These are phyloP conservation scores for Sergeia podlipaevii DNA, from an alignment of 208 protist species.

Conservation along the genomic window DNA sequence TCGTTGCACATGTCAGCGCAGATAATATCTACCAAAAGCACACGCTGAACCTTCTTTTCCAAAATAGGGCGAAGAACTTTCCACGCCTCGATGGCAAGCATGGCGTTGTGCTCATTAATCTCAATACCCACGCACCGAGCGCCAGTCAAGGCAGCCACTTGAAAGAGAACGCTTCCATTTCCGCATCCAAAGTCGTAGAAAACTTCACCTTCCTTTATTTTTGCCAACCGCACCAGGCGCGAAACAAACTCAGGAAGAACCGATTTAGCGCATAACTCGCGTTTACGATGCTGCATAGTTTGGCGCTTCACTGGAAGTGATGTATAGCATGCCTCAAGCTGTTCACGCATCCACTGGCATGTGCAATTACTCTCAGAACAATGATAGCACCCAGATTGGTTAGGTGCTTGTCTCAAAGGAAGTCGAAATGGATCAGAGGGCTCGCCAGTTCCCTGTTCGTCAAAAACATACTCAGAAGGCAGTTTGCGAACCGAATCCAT, in stretches of 20 bases:
- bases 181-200: conserved; percentile 86
- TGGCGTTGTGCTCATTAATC: conserved; percentile 61
- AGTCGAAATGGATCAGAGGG: conserved; percentile 42
- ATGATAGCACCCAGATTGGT: conserved; percentile 47
- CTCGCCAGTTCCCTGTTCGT: conserved; percentile 34
- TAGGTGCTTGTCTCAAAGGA: conserved; percentile 36
- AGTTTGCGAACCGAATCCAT: neutral
- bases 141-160: conserved; percentile 71
- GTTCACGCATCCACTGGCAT: conserved; percentile 39
- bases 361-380: conserved; percentile 38
- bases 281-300: conserved; percentile 25
- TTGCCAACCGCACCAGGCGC: conserved; percentile 40
- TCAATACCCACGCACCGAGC: conserved; percentile 76
- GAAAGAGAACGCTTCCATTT: conserved; percentile 86
- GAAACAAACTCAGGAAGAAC: conserved; percentile 77
- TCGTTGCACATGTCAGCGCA: conserved; percentile 65
- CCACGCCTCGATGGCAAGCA: conserved; percentile 56
- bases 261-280: conserved; percentile 84
- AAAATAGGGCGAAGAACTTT: conserved; percentile 34
- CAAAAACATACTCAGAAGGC: neutral
- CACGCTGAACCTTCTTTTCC: conserved; percentile 29
- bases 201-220: conserved; percentile 27
- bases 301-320: conserved; percentile 44
- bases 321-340: conserved; percentile 44
- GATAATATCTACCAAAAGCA: conserved; percentile 57